These are phyloP conservation scores for Syzygium jambos DNA, from an alignment of 345 rosid genomes.

Conservation along the genomic window DNA sequence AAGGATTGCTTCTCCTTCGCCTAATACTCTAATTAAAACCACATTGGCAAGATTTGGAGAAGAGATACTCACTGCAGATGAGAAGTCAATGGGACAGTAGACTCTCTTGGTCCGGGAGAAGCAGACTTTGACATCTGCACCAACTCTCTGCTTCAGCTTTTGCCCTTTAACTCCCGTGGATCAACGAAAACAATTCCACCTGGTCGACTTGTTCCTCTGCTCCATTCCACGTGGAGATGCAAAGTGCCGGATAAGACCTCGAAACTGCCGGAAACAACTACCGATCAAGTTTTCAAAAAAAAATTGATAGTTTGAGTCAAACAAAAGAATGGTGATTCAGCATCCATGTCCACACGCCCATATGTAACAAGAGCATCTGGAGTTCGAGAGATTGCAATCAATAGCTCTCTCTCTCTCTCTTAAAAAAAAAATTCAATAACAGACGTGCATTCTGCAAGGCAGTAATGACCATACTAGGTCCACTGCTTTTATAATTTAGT, in stretches of 20 bases:
- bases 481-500: background rate
- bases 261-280: background rate
- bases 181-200: background rate
- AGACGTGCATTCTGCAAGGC: background rate
- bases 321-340: background rate
- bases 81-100: constrained; percentile 9
- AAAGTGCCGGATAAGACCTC: background rate
- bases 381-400: background rate
- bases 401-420: background rate
- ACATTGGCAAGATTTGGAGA: background rate
- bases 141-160: constrained; percentile 6
- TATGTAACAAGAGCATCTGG: background rate
- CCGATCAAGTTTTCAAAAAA: background rate
- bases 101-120: constrained; percentile 34
- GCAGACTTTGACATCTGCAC: constrained; percentile 57
- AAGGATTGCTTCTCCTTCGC: background rate
- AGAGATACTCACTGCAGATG: constrained; percentile 23
- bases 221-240: background rate
- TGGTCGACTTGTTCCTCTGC: background rate
- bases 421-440: background rate
- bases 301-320: background rate
- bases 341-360: background rate
- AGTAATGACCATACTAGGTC: background rate
- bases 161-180: constrained; percentile 19
- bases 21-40: background rate